Percentiles rank a stretch among this genome's conserved stretches.
These are phyloP conservation scores for Cnidoscolus chayamansa DNA, from an alignment of 441 rosid species.

Conservation along the genomic window DNA sequence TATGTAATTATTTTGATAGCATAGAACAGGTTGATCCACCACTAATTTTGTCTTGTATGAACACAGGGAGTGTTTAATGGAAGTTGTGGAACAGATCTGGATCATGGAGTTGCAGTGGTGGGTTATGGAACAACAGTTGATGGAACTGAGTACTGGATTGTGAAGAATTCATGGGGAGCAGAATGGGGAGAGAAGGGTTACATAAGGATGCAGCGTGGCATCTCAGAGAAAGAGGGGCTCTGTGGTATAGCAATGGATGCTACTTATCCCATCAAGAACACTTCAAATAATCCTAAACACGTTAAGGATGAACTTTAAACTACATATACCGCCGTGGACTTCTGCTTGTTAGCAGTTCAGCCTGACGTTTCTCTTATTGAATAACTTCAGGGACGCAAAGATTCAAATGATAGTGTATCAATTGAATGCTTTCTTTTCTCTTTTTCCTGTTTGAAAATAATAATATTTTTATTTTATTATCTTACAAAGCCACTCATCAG, in stretches of 20 bases:
- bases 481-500: too few relatives aligned
- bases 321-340: too few relatives aligned
- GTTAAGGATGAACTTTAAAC: conserved; percentile 70
- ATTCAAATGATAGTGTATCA: background rate
- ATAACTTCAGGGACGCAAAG: background rate
- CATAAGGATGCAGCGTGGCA: conserved; percentile 68
- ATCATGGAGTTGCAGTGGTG: conserved; percentile 78
- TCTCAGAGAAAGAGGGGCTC: conserved; percentile 49
- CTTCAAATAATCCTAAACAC: conserved; percentile 46
- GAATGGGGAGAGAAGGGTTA: conserved; percentile 95
- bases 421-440: background rate
- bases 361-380: background rate
- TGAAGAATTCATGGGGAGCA: conserved; percentile 82
- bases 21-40: background rate
- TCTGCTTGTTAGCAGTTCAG: background rate
- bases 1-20: background rate
- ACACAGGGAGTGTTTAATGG: conserved; percentile 78
- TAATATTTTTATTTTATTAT: background rate
- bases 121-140: conserved; percentile 68
- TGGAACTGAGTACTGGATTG: conserved; percentile 85
- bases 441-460: background rate
- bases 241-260: conserved; percentile 88
- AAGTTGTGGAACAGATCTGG: conserved; percentile 58
- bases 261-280: conserved; percentile 75
- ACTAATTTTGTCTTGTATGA: background rate